A percentile compares a stretch with the other conserved stretches of the same genome.
Conservation (phyloP, 257 asterid genomes). For the Rubia yunnanensis region DNA sequence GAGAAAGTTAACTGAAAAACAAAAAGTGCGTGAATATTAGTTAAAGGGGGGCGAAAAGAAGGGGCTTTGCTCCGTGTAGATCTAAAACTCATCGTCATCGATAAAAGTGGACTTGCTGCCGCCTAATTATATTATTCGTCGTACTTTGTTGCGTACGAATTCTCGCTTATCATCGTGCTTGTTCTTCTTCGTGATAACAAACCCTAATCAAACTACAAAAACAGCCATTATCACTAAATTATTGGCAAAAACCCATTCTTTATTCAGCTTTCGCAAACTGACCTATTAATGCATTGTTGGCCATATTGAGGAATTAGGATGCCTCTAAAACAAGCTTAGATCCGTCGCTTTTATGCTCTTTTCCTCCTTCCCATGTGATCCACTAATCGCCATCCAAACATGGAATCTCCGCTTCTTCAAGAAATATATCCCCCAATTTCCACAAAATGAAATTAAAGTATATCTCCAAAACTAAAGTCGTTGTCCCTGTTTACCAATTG, state of each 20-base stretch:
- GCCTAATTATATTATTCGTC: neutral
- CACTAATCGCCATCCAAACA: neutral
- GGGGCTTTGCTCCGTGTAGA: neutral
- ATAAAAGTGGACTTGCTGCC: neutral
- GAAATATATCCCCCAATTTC: neutral
- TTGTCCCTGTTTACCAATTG: neutral
- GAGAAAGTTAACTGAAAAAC: too few relatives aligned
- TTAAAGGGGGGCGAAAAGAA: conserved; percentile 4
- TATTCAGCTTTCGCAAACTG: neutral
- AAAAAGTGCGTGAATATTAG: too few relatives aligned
- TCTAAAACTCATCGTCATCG: conserved; percentile 1
- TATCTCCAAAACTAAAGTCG: neutral
- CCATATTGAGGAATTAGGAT: neutral
- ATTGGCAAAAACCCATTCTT: neutral
- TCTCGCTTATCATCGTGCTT: neutral
- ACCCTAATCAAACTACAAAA: neutral
- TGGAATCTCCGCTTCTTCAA: conserved; percentile 11
- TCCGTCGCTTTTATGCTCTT: conserved; percentile 8
- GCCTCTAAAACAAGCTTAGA: conserved; percentile 7
- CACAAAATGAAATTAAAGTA: too few relatives aligned
- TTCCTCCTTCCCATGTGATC: conserved; percentile 8
- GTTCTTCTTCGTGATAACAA: conserved; percentile 4
- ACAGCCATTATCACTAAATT: neutral
- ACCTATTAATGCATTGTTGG: neutral
- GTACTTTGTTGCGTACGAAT: conserved; percentile 9